Evolutionary conservation across 805 yeast genomes (phyloP), one percentile per base, ranked within the genome.

Genomic region (Metschnikowia aberdeeniae): DNA sequence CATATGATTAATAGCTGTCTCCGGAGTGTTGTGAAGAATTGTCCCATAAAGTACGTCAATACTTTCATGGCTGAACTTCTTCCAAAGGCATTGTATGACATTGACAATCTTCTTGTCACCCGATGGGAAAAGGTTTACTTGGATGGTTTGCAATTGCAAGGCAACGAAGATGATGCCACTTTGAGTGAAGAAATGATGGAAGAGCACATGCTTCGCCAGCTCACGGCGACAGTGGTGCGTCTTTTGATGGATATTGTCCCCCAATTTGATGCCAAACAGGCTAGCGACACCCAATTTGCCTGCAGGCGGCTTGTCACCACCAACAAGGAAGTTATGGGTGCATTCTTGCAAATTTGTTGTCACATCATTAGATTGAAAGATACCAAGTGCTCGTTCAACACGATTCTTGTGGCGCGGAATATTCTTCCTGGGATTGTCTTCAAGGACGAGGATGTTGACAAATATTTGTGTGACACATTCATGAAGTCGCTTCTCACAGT

Each of bases 131-230:
- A 71, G 51, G 86, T 81, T 14, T 80, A 77, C 60, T 64, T 69
- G 43, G 80, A 76, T 28, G 84, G 85, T 3, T 58, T 78, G 32
- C 81, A 78, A 51, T 63, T 76, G 33, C 80, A 76, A 53, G 82
- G 82, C 0, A 75, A 76, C 35, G 81, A 77, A 35, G 84, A 81
- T 49, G 96, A 89, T 55, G 90, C 82, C 42, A 87, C 89, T 20
- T 73, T 92, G 57, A 84, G 93, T n/a, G 97, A 90, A 54, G 99
- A 93, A 60, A 93, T 93, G 95, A 84, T 93, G 86, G 97, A 92
- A 55, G 99, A 93, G 61, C 96, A 92, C 63, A 77, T 92, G 72
- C 70, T 92, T 48, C 75, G 99, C 54, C 98, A 93, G 62, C 76
- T 93, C 33, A 90, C 98, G 0, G 95, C 95, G 1, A 90, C 95